Conservation (phyloP, 2,329 filamentous ascomycete genomes). For the Pestalotiopsis sp. region DNA sequence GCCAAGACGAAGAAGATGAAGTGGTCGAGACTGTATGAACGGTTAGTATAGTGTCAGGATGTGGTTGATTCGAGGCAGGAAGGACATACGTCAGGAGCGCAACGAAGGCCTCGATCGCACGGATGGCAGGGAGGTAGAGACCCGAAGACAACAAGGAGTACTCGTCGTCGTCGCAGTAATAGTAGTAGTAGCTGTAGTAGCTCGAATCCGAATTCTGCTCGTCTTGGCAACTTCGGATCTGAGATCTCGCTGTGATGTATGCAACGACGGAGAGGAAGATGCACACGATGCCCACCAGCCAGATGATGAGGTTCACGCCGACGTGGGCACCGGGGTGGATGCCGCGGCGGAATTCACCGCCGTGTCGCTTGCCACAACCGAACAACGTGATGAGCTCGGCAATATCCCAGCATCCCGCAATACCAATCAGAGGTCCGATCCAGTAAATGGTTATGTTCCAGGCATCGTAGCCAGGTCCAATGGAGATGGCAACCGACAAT, state of each 20-base stretch:
- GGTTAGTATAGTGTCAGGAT: not conserved
- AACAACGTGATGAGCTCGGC: slow-evolving; percentile 13
- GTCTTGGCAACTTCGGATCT: not conserved
- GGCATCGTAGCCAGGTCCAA: not conserved
- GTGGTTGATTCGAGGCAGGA: not conserved
- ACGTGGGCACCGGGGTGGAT: slow-evolving; percentile 17
- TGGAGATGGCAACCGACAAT: slow-evolving; percentile 1
- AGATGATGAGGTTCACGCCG: slow-evolving; percentile 14
- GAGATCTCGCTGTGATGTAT: not conserved
- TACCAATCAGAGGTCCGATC: slow-evolving; percentile 9
- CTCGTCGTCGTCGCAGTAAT: not conserved
- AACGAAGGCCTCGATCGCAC: slow-evolving; percentile 12
- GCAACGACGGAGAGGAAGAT: slow-evolving; percentile 6
- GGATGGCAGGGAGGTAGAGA: not conserved
- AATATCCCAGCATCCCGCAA: slow-evolving; percentile 12
- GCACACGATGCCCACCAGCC: slow-evolving; percentile 13
- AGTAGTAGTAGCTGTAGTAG: not conserved
- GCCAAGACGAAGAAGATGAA: slow-evolving; percentile 18
- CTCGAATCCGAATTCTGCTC: not conserved
- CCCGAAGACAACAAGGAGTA: not conserved
- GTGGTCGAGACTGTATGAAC: slow-evolving; percentile 10
- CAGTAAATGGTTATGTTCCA: not conserved
- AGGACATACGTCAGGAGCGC: slow-evolving; percentile 13
- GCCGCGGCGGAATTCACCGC: slow-evolving; percentile 2
- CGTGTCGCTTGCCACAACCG: slow-evolving; percentile 12